Conservation (phyloP, 106 monocot species). For the Vanilla planifolia region DNA sequence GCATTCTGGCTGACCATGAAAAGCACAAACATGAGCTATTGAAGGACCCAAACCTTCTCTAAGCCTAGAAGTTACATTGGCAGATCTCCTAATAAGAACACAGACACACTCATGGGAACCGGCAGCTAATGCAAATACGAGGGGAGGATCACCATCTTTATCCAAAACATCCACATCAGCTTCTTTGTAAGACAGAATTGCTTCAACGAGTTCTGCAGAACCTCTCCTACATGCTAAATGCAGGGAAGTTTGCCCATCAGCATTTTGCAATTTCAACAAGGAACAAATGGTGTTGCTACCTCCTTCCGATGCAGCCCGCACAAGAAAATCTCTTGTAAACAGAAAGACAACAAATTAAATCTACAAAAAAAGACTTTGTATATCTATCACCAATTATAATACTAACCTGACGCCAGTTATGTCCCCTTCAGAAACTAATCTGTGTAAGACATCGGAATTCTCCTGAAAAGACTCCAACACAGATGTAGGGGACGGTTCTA, state of each 20-base stretch:
- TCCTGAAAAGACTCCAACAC: constrained; percentile 59
- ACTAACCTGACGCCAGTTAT: constrained; percentile 55
- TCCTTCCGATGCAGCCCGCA: constrained; percentile 43
- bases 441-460: constrained; percentile 61
- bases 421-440: constrained; percentile 70
- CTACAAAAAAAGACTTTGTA: not conserved
- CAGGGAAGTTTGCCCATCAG: constrained; percentile 77
- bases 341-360: not conserved
- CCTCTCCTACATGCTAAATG: constrained; percentile 85
- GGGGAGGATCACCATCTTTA: constrained; percentile 84
- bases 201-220: constrained; percentile 64
- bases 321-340: constrained; percentile 60
- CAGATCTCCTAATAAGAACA: constrained; percentile 61
- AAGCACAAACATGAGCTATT: constrained; percentile 82
- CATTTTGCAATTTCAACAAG: constrained; percentile 73
- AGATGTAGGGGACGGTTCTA: constrained; percentile 63
- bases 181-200: constrained; percentile 65
- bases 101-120: constrained; percentile 71
- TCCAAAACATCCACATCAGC: constrained; percentile 80
- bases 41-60: constrained; percentile 62
- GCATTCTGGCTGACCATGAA: constrained; percentile 89
- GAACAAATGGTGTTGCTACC: constrained; percentile 43
- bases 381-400: not conserved
- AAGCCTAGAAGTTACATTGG: constrained; percentile 49
- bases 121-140: constrained; percentile 80